These are phyloP conservation scores for Salvia splendens DNA, from an alignment of 257 asterid genomes.

Conservation along the genomic window DNA sequence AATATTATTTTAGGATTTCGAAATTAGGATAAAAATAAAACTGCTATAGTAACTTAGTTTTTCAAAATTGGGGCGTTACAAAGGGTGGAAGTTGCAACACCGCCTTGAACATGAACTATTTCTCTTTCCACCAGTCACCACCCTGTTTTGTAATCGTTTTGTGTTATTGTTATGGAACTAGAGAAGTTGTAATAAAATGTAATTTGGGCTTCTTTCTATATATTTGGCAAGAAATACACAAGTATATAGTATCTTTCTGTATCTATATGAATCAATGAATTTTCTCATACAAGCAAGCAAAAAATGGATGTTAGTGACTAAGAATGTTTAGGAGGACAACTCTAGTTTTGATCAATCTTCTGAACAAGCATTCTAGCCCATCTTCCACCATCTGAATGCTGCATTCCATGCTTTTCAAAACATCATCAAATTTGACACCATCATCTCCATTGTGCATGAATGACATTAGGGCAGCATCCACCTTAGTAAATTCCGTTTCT, in stretches of 20 bases:
- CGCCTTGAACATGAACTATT: too few species aligned
- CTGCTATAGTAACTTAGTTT: too few species aligned
- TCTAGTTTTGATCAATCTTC: constrained; percentile 42
- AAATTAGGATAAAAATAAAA: too few species aligned
- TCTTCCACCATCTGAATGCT: constrained; percentile 37
- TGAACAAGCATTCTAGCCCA: constrained; percentile 39
- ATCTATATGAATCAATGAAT: background rate
- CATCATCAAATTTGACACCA: constrained; percentile 17
- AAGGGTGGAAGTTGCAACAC: too few species aligned
- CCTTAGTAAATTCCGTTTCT: constrained; percentile 31
- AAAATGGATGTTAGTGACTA: constrained; percentile 21
- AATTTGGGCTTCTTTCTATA: too few species aligned
- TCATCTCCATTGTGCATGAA: constrained; percentile 22
- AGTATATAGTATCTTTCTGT: background rate
- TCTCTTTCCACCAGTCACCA: too few species aligned
- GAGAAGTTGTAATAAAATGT: too few species aligned
- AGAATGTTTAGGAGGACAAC: constrained; percentile 44
- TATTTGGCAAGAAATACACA: too few species aligned
- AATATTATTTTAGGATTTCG: too few species aligned
- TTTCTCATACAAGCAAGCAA: background rate
- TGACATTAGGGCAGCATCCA: constrained; percentile 25
- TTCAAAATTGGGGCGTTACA: too few species aligned
- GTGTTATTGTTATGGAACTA: too few species aligned
- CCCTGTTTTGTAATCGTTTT: too few species aligned
- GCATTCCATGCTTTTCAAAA: constrained; percentile 34